Percentiles rank a stretch among this genome's conserved stretches.
phyloP scores from a whole-genome alignment of 2,329 filamentous ascomycete species.

The Penicillium sumatraense region DNA sequence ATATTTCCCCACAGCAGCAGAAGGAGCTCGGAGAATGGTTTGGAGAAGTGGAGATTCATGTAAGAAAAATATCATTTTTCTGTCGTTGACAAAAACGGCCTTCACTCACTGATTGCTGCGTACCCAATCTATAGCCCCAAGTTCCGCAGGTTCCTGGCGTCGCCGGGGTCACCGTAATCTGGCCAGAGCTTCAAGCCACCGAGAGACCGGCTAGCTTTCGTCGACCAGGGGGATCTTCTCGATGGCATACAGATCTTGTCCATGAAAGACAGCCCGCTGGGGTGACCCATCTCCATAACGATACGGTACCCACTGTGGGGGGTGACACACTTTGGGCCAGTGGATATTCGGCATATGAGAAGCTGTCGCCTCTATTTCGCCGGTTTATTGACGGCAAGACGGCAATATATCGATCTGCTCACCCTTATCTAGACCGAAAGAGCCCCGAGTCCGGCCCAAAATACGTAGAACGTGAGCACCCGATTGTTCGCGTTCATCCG shows the following conservation, averaged over 20 bases:
- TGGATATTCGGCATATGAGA: slow-evolving; percentile 74
- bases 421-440: slow-evolving; percentile 69
- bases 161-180: slow-evolving; percentile 68
- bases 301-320: slow-evolving; percentile 66
- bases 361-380: slow-evolving; percentile 71
- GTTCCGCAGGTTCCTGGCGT: slow-evolving; percentile 71
- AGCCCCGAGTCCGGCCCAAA: slow-evolving; percentile 66
- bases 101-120: neutral
- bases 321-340: slow-evolving; percentile 76
- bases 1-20: slow-evolving; percentile 65
- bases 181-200: slow-evolving; percentile 69
- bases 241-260: slow-evolving; percentile 74
- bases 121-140: slow-evolving; percentile 60
- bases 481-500: slow-evolving; percentile 71
- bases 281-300: slow-evolving; percentile 72
- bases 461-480: slow-evolving; percentile 69
- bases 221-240: slow-evolving; percentile 67
- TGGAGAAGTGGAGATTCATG: slow-evolving; percentile 71
- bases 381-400: slow-evolving; percentile 70
- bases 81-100: neutral
- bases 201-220: slow-evolving; percentile 67
- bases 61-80: slow-evolving; percentile 33
- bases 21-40: slow-evolving; percentile 66
- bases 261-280: slow-evolving; percentile 73
- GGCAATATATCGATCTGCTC: slow-evolving; percentile 69